phyloP scores from a whole-genome alignment of 805 yeast genomes.

The Teunomyces lycoperdinae region DNA sequence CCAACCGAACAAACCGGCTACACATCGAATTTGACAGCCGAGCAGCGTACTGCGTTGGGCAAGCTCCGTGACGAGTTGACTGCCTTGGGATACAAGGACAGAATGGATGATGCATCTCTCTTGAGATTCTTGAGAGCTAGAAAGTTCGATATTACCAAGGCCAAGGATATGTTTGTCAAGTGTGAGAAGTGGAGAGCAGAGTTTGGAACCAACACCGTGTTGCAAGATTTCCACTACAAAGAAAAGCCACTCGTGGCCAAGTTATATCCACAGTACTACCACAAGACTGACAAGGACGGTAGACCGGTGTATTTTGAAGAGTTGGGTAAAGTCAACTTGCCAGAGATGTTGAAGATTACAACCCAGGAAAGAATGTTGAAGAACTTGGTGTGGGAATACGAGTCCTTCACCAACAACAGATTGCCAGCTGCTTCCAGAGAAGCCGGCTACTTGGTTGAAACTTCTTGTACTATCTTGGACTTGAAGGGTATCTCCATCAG shows the following conservation, averaged over 20 bases:
- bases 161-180: slow-evolving; percentile 76
- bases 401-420: slow-evolving; percentile 77
- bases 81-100: slow-evolving; percentile 65
- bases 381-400: slow-evolving; percentile 97
- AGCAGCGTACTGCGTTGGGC: slow-evolving; percentile 59
- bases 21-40: slow-evolving; percentile 73
- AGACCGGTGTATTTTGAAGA: slow-evolving; percentile 95
- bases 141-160: slow-evolving; percentile 79
- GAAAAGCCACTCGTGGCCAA: slow-evolving; percentile 89
- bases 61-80: slow-evolving; percentile 56
- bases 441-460: slow-evolving; percentile 76
- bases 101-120: slow-evolving; percentile 84
- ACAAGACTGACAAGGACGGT: slow-evolving; percentile 95
- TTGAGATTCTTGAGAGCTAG: slow-evolving; percentile 91
- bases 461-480: slow-evolving; percentile 94
- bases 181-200: slow-evolving; percentile 93
- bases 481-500: slow-evolving; percentile 88
- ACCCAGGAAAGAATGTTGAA: slow-evolving; percentile 94
- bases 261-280: slow-evolving; percentile 95
- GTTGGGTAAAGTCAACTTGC: slow-evolving; percentile 84
- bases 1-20: slow-evolving; percentile 65
- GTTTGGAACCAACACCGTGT: slow-evolving; percentile 81
- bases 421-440: slow-evolving; percentile 93
- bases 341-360: slow-evolving; percentile 90
- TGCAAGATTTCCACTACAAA: slow-evolving; percentile 84